Percentiles rank a stretch among this genome's conserved stretches.
Conservation (phyloP, 116 monocot species). For the Cymodocea nodosa region DNA sequence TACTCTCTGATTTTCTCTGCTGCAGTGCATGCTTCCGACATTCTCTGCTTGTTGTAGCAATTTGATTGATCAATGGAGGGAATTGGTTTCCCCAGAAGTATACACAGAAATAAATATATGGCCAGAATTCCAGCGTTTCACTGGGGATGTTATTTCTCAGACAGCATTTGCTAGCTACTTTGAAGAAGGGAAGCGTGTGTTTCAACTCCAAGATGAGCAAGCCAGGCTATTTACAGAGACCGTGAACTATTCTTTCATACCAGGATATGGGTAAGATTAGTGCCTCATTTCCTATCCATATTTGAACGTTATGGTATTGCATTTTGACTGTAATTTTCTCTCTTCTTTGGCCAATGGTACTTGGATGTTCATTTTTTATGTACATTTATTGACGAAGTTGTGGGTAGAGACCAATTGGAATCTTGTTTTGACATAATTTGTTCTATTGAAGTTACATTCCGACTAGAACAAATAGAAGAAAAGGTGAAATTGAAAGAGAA, state of each 20-base stretch:
- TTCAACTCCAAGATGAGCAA: constrained; percentile 36
- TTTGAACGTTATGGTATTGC: background rate
- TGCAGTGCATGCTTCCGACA: constrained; percentile 44
- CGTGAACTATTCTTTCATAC: constrained; percentile 11
- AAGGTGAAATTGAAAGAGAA: constrained; percentile 19
- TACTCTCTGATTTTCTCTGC: background rate
- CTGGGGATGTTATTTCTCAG: constrained; percentile 47
- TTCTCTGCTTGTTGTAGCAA: constrained; percentile 31
- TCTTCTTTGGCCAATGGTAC: background rate
- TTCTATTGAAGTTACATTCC: constrained; percentile 29
- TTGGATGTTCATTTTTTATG: too few species aligned
- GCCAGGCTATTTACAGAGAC: constrained; percentile 9
- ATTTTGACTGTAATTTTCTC: background rate
- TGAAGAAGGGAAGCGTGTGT: constrained; percentile 32
- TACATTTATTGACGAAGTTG: background rate
- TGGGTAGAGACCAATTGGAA: constrained; percentile 10
- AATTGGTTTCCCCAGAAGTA: constrained; percentile 3
- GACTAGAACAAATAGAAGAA: constrained; percentile 27
- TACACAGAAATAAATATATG: constrained; percentile 31
- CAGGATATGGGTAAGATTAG: constrained; percentile 18
- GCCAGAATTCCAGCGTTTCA: constrained; percentile 39
- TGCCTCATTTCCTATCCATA: background rate
- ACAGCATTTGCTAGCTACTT: constrained; percentile 44
- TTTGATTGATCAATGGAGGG: constrained; percentile 33
- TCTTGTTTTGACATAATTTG: background rate